A percentile compares a stretch with the other conserved stretches of the same genome.
Conservation (phyloP, 2,329 filamentous ascomycete species). For the Saccharata proteae region DNA sequence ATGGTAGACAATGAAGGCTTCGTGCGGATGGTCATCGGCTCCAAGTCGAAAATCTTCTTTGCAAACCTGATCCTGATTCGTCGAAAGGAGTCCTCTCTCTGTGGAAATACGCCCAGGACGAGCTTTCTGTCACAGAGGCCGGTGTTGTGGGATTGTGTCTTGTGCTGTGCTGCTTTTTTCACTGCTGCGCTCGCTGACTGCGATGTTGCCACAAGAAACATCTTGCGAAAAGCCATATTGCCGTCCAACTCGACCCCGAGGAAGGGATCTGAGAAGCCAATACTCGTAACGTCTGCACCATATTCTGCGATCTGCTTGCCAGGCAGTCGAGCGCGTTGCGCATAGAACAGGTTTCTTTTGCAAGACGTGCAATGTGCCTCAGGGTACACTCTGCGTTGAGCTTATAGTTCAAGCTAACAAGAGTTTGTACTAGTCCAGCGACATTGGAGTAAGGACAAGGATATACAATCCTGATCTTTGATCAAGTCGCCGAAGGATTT, state of each 20-base stretch:
- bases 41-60: too few species aligned
- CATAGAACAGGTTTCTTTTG: slow-evolving; percentile 7
- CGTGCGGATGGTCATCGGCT: too few species aligned
- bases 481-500: slow-evolving; percentile 4
- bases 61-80: too few species aligned
- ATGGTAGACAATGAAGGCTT: too few species aligned
- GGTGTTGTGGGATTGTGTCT: not conserved
- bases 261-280: slow-evolving; percentile 6
- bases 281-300: slow-evolving; percentile 24
- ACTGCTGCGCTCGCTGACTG: slow-evolving; percentile 44
- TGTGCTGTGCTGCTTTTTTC: slow-evolving; percentile 18
- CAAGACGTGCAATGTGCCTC: slow-evolving; percentile 8
- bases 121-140: too few species aligned
- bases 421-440: slow-evolving; percentile 17
- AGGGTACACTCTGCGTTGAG: slow-evolving; percentile 22
- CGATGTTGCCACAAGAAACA: slow-evolving; percentile 9
- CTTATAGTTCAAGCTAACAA: slow-evolving; percentile 20
- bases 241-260: not conserved
- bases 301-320: slow-evolving; percentile 11
- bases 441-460: slow-evolving; percentile 9
- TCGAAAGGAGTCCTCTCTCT: too few species aligned
- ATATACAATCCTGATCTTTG: too few species aligned
- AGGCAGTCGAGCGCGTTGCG: slow-evolving; percentile 9
- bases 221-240: slow-evolving; percentile 3
- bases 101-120: too few species aligned